These are phyloP conservation scores for Talaromyces sp. DNA, from an alignment of 2,329 filamentous ascomycete genomes.

Conservation along the genomic window DNA sequence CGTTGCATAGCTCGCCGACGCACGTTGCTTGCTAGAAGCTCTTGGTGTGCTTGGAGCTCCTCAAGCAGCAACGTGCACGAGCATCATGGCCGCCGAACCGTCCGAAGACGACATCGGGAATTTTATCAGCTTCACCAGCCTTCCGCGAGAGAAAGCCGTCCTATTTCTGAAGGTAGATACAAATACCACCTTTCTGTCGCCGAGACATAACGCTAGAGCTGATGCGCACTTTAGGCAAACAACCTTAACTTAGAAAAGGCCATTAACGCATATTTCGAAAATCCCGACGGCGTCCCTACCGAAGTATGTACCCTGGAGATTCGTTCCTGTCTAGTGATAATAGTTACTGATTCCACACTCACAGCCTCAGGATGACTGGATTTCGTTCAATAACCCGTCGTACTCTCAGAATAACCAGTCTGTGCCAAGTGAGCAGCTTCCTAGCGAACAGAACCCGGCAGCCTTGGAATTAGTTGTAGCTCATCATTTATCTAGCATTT, in stretches of 20 bases:
- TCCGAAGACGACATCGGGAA: conserved; percentile 39
- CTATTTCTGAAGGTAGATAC: conserved; percentile 38
- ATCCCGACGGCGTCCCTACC: conserved; percentile 34
- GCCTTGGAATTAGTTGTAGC: not conserved
- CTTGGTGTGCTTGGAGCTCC: conserved; percentile 13
- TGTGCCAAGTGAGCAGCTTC: conserved; percentile 25
- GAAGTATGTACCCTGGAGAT: conserved; percentile 20
- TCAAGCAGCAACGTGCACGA: conserved; percentile 12
- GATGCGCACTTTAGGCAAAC: conserved; percentile 35
- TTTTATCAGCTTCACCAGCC: conserved; percentile 42
- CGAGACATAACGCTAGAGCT: not conserved
- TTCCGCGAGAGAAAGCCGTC: conserved; percentile 39
- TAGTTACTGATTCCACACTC: not conserved
- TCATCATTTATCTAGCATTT: conserved; percentile 29
- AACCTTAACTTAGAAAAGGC: conserved; percentile 45
- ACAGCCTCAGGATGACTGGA: conserved; percentile 16
- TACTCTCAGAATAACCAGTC: conserved; percentile 26
- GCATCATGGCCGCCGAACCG: conserved; percentile 36
- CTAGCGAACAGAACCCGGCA: not conserved
- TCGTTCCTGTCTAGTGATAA: not conserved
- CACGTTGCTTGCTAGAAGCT: conserved; percentile 16
- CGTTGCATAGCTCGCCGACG: not conserved
- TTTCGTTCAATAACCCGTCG: conserved; percentile 14
- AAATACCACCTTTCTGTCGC: not conserved
- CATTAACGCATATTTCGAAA: conserved; percentile 48